phyloP scores from a whole-genome alignment of 768 basidiomycete species.

The Phaeotremella skinneri region DNA sequence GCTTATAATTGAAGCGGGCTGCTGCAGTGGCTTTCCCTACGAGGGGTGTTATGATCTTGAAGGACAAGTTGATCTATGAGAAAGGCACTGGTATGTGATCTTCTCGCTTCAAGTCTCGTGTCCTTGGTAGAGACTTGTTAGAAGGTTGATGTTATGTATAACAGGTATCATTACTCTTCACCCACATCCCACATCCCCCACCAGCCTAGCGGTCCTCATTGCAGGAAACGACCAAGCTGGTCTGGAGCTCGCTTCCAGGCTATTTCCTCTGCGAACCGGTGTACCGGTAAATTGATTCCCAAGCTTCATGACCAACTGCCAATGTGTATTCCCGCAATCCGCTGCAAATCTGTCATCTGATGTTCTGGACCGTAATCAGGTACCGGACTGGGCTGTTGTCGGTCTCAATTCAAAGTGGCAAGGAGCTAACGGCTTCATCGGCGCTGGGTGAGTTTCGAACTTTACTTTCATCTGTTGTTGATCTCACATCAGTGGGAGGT shows the following conservation, averaged over 20 bases:
- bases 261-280: constrained; percentile 85
- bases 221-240: constrained; percentile 60
- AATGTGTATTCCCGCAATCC: too few species aligned
- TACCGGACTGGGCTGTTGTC: constrained; percentile 74
- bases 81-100: constrained; percentile 20
- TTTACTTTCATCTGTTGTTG: not conserved
- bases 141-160: constrained; percentile 23
- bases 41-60: constrained; percentile 25
- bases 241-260: constrained; percentile 65
- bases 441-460: constrained; percentile 64
- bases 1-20: constrained; percentile 45
- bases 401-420: constrained; percentile 58
- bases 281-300: constrained; percentile 59
- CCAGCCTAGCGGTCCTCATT: constrained; percentile 59
- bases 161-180: constrained; percentile 65
- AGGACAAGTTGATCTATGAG: constrained; percentile 30
- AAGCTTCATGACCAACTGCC: too few species aligned
- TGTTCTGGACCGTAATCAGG: constrained; percentile 12
- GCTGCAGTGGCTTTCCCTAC: constrained; percentile 34
- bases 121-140: constrained; percentile 23
- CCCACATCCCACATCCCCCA: constrained; percentile 58
- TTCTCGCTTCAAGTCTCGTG: too few species aligned
- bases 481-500: not conserved
- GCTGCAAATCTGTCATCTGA: not conserved
- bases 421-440: constrained; percentile 71